Conservation (phyloP, 1,284 basidiomycete genomes). For the Microbotryum lychnidis-dioicae region DNA sequence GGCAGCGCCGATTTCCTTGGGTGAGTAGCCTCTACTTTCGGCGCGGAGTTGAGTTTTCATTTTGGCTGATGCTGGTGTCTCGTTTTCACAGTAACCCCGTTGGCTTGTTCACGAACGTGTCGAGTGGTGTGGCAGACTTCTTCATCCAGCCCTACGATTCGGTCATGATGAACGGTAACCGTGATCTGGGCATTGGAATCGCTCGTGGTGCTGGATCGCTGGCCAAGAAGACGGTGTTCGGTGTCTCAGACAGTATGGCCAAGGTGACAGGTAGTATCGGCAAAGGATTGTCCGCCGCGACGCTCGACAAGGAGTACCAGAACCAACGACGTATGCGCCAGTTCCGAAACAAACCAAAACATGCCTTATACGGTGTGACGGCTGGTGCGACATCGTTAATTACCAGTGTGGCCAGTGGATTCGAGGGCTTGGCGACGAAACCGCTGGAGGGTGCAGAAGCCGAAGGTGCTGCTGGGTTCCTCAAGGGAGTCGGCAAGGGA, state of each 20-base stretch:
- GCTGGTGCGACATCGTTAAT: constrained; percentile 92
- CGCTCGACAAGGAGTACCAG: constrained; percentile 94
- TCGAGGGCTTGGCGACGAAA: constrained; percentile 84
- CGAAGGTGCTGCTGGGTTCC: constrained; percentile 90
- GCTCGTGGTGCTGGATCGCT: constrained; percentile 96
- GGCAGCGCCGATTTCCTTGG: constrained; percentile 87
- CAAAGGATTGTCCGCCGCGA: constrained; percentile 92
- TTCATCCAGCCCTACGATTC: constrained; percentile 99
- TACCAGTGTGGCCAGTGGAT: constrained; percentile 85
- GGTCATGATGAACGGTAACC: constrained; percentile 93
- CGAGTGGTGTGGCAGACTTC: constrained; percentile 95
- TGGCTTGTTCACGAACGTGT: constrained; percentile 96
- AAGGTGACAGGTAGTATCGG: constrained; percentile 96
- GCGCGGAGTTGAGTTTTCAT: not conserved
- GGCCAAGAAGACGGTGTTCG: constrained; percentile 98
- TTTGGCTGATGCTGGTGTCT: not conserved
- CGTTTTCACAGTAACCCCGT: constrained; percentile 55
- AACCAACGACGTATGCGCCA: constrained; percentile 77
- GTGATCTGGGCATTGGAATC: constrained; percentile 91
- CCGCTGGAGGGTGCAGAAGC: constrained; percentile 94
- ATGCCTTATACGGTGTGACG: constrained; percentile 93
- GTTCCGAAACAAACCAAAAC: constrained; percentile 85
- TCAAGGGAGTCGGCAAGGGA: constrained; percentile 96
- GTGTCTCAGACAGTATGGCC: constrained; percentile 87
- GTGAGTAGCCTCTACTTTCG: not conserved